Percentiles rank a stretch among this genome's conserved stretches.
Evolutionary conservation across 352 stramenopile species (phyloP).

Genomic region (Globisporangium camurandrum): DNA sequence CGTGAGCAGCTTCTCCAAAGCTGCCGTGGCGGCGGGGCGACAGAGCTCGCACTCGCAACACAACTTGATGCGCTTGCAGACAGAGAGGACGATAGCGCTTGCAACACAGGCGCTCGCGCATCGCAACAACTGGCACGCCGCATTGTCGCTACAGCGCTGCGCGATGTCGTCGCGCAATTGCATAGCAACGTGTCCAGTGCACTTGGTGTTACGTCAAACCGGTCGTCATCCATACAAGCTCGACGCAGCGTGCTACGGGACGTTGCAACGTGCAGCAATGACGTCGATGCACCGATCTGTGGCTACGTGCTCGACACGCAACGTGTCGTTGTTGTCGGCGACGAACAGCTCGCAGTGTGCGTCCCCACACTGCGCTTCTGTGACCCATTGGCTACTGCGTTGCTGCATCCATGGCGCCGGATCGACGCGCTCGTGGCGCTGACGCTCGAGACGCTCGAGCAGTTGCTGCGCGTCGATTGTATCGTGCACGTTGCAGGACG

Average conservation of each 20-base stretch:
- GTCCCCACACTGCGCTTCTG: conserved; percentile 26
- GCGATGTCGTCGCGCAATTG: conserved; percentile 27
- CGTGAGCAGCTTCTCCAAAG: conserved; percentile 6
- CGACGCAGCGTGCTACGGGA: conserved; percentile 23
- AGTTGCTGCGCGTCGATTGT: conserved; percentile 46
- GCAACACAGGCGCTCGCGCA: not conserved
- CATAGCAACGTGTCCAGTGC: conserved; percentile 17
- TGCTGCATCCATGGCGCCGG: conserved; percentile 49
- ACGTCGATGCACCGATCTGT: not conserved
- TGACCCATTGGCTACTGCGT: conserved; percentile 22
- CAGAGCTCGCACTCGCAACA: conserved; percentile 31
- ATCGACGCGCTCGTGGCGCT: conserved; percentile 42
- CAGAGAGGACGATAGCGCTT: too few relatives aligned
- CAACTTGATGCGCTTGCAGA: conserved; percentile 6
- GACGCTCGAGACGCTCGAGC: conserved; percentile 42
- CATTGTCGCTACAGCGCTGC: conserved; percentile 19
- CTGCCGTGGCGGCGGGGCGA: conserved; percentile 40
- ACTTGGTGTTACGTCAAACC: not conserved
- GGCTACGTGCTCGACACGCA: conserved; percentile 23
- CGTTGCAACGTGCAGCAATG: not conserved
- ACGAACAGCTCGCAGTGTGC: conserved; percentile 19
- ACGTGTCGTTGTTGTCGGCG: too few relatives aligned
- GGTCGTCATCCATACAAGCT: too few relatives aligned
- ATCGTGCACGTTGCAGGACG: conserved; percentile 19
- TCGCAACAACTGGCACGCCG: conserved; percentile 5